Percentiles rank a stretch among this genome's conserved stretches.
Evolutionary conservation across 768 basidiomycete genomes (phyloP).

Genomic region (Neoboletus magnificus): DNA sequence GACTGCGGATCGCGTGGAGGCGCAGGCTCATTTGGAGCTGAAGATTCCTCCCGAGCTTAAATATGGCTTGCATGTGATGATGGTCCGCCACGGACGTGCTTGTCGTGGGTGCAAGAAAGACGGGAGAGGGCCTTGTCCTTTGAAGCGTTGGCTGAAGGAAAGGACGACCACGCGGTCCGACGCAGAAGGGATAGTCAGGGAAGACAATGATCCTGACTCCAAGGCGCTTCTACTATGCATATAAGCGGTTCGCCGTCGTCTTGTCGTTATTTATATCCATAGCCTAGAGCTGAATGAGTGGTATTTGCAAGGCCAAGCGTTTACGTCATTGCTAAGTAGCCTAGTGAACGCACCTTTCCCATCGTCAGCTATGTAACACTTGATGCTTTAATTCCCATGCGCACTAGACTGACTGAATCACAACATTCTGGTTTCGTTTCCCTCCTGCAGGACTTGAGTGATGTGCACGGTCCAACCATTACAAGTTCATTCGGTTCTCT

Average conservation of each 20-base stretch:
- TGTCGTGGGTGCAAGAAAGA: constrained; percentile 53
- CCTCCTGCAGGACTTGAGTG: too few relatives aligned
- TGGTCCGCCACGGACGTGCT: constrained; percentile 53
- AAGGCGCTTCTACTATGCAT: neutral
- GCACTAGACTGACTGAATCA: neutral
- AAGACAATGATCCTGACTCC: neutral
- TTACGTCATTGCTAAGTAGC: neutral
- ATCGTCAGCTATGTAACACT: neutral
- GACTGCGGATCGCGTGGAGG: constrained; percentile 44
- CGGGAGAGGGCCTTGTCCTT: constrained; percentile 31
- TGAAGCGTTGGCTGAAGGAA: constrained; percentile 37
- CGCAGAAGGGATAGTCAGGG: constrained; percentile 9
- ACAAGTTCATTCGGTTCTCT: constrained; percentile 11
- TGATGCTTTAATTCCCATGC: neutral
- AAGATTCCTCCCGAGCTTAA: constrained; percentile 51
- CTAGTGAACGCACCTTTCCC: neutral
- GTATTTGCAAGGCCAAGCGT: neutral
- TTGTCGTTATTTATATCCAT: neutral
- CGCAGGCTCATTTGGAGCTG: constrained; percentile 57
- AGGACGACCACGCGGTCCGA: constrained; percentile 17
- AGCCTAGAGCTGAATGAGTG: neutral
- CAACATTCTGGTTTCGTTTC: neutral
- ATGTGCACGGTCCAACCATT: constrained; percentile 6
- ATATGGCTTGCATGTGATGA: constrained; percentile 54
- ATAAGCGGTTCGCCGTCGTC: neutral